Conservation (phyloP, 768 basidiomycete species). For the Serendipita sp. region DNA sequence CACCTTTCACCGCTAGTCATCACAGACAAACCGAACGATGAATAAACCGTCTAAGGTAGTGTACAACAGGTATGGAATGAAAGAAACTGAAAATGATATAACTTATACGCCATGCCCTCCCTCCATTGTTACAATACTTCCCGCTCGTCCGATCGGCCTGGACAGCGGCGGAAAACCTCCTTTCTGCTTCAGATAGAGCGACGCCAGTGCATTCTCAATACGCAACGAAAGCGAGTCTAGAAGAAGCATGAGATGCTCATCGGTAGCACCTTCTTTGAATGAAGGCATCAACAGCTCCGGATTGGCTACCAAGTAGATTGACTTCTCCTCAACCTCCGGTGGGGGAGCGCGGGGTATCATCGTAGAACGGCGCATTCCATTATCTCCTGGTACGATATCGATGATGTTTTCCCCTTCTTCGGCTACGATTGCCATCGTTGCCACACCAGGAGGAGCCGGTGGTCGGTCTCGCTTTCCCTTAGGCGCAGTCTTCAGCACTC, state of each 20-base stretch:
- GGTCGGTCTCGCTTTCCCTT: conserved; percentile 27
- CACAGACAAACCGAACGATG: neutral
- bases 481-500: conserved; percentile 37
- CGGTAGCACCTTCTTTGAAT: conserved; percentile 52
- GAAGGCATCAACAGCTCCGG: conserved; percentile 50
- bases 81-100: neutral
- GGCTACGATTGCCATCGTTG: neutral
- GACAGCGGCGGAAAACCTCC: conserved; percentile 8
- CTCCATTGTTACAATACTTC: neutral
- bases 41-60: neutral
- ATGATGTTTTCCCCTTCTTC: neutral
- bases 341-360: conserved; percentile 14
- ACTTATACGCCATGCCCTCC: neutral
- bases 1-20: neutral
- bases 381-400: neutral
- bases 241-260: conserved; percentile 55
- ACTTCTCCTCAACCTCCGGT: conserved; percentile 15
- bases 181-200: conserved; percentile 15
- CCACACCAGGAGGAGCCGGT: neutral
- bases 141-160: neutral
- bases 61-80: neutral
- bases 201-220: conserved; percentile 53
- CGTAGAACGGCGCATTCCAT: conserved; percentile 17
- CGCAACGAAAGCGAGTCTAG: conserved; percentile 62
- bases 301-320: conserved; percentile 37